Conservation (phyloP, 2,329 filamentous ascomycete species). For the Cladosporium sp. region DNA sequence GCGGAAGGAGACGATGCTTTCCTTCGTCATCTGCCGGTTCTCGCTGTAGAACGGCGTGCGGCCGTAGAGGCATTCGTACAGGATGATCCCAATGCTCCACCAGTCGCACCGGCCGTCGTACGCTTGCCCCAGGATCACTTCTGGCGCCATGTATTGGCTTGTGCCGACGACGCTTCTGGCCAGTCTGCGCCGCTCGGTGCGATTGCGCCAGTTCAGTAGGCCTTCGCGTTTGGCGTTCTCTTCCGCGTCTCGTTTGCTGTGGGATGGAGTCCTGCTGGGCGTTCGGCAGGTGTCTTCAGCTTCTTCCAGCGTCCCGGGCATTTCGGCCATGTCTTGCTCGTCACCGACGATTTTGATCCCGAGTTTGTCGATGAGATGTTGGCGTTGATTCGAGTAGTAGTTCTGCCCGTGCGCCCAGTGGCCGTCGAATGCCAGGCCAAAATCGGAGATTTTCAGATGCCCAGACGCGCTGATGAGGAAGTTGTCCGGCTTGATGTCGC, state of each 20-base stretch:
- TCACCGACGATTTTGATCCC: slow-evolving; percentile 73
- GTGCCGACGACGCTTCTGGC: slow-evolving; percentile 89
- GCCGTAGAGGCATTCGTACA: slow-evolving; percentile 92
- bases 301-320: slow-evolving; percentile 13
- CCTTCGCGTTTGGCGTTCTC: slow-evolving; percentile 28
- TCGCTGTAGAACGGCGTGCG: slow-evolving; percentile 85
- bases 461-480: slow-evolving; percentile 86
- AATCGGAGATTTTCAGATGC: slow-evolving; percentile 93
- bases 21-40: slow-evolving; percentile 76
- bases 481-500: slow-evolving; percentile 96
- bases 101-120: slow-evolving; percentile 95
- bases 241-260: slow-evolving; percentile 21
- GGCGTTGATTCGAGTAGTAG: slow-evolving; percentile 81
- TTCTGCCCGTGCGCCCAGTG: slow-evolving; percentile 89
- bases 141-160: slow-evolving; percentile 97
- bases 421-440: slow-evolving; percentile 90
- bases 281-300: slow-evolving; percentile 9
- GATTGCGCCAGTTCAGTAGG: slow-evolving; percentile 41
- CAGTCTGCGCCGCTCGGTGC: slow-evolving; percentile 58
- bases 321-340: slow-evolving; percentile 60
- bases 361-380: slow-evolving; percentile 71
- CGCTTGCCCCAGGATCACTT: slow-evolving; percentile 74
- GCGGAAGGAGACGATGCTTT: slow-evolving; percentile 74
- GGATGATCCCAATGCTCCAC: slow-evolving; percentile 94
- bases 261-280: slow-evolving; percentile 12